These are phyloP conservation scores for Cymbopogon flexuosus DNA, from an alignment of 202 grass and related monocot species.

Conservation along the genomic window DNA sequence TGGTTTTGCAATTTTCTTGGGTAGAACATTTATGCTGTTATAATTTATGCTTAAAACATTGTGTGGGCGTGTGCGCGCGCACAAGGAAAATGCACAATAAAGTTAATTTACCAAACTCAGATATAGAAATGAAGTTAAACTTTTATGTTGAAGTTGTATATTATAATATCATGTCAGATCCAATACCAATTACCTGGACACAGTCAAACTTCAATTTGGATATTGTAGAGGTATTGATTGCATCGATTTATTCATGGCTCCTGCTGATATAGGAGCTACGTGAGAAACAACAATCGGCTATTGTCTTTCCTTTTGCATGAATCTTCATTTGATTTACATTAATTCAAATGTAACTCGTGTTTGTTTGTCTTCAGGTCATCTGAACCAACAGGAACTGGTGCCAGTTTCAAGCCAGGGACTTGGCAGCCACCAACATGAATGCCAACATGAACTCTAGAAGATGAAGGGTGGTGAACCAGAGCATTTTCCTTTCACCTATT, in stretches of 20 bases:
- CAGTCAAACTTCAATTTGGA: background rate
- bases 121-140: background rate
- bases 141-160: background rate
- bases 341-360: background rate
- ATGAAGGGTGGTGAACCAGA: background rate
- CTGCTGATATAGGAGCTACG: background rate
- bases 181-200: background rate
- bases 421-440: slow-evolving; percentile 82
- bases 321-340: background rate
- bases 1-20: background rate
- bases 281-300: background rate
- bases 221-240: background rate
- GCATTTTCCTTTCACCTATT: background rate
- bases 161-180: background rate
- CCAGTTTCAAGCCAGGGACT: slow-evolving; percentile 59
- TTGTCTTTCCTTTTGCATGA: background rate
- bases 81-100: background rate
- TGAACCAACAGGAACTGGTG: slow-evolving; percentile 66
- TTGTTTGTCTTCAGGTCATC: slow-evolving; percentile 43
- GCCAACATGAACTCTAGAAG: background rate
- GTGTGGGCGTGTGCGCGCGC: background rate
- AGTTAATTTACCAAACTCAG: background rate
- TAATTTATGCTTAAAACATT: background rate
- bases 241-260: background rate
- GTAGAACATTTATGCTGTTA: background rate